Evolutionary conservation across 192 early-diverging fungal species (phyloP), one percentile per base, ranked within the genome.

Genomic region (Allomyces macrogynus): DNA sequence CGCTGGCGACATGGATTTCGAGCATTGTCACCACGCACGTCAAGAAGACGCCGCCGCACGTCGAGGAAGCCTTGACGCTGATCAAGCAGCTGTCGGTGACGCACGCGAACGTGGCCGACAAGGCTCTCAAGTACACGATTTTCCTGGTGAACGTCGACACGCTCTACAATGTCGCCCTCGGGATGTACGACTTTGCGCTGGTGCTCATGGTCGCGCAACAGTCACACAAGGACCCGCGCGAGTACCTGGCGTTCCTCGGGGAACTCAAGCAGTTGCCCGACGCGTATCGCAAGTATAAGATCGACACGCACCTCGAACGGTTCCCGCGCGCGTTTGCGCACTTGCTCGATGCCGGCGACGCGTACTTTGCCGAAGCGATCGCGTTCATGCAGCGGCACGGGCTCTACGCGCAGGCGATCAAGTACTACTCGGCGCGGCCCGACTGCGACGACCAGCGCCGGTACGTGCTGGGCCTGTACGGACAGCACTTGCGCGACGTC

Each of bases 191-290:
- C 66, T 89, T 98, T 70, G 75, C 82, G 16, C 74, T 98, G 27
- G 91, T 92, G 1, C 71, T 98, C 27, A 86, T 93, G 85, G 91
- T 96, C 42, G 95, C 93, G n/a, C 92, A 96, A 70, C 87, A 90
- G 73, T 89, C 89, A 24, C 93, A 98, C 66, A 94, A 88, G 75
- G 95, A 98, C 79, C 95, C 95, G 23, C 77, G 89, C 26, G 95
- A 98, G 75, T 98, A 95, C 66, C 73, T 98, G 40, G 84, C 91
- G 0, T 93, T 92, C 70, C 74, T 98, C 61, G 77, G 85, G 40
- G 84, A 86, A 62, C 83, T 98, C 40, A 81, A 89, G 24, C 78
- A 79, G 22, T 71, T 91, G n/a, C 68, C 61, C 65, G 77, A 79
- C 44, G 79, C 86, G 62, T 91, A 91, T 67, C 90, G 92, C 65